phyloP scores from a whole-genome alignment of 176 grass and related monocot genomes.

The Calamus simplicifolius region DNA sequence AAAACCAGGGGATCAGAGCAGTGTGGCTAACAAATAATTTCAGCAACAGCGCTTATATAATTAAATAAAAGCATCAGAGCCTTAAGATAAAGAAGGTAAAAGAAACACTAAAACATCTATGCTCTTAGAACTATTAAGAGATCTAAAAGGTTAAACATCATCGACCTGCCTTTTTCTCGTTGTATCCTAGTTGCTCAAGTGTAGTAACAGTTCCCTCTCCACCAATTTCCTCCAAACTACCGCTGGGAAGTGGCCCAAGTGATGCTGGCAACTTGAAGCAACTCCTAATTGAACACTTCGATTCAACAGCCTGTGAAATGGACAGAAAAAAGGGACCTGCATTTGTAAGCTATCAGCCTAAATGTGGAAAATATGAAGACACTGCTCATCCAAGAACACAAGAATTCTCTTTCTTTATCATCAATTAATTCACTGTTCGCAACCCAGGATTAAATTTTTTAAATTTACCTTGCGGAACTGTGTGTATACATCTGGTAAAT shows the following conservation, averaged over 20 bases:
- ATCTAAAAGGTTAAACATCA: background rate
- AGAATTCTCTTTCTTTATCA: too few species aligned
- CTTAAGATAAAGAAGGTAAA: too few species aligned
- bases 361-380: too few species aligned
- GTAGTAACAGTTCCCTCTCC: slow-evolving; percentile 56
- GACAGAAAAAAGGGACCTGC: background rate
- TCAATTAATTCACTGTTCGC: too few species aligned
- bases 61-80: too few species aligned
- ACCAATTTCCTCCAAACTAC: slow-evolving; percentile 36
- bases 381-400: too few species aligned
- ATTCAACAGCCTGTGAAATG: slow-evolving; percentile 60
- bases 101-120: too few species aligned
- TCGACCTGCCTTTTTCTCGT: slow-evolving; percentile 50
- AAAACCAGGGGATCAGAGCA: too few species aligned
- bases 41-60: too few species aligned
- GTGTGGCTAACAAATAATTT: too few species aligned
- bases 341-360: too few species aligned
- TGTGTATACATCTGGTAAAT: slow-evolving; percentile 81
- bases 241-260: slow-evolving; percentile 39
- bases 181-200: slow-evolving; percentile 39
- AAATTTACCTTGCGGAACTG: slow-evolving; percentile 73
- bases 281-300: slow-evolving; percentile 49
- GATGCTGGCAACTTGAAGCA: slow-evolving; percentile 52
- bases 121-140: too few species aligned
- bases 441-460: background rate